These are phyloP conservation scores for Rhizoclosmatium sp. DNA, from an alignment of 192 early-diverging fungal species.

Conservation along the genomic window DNA sequence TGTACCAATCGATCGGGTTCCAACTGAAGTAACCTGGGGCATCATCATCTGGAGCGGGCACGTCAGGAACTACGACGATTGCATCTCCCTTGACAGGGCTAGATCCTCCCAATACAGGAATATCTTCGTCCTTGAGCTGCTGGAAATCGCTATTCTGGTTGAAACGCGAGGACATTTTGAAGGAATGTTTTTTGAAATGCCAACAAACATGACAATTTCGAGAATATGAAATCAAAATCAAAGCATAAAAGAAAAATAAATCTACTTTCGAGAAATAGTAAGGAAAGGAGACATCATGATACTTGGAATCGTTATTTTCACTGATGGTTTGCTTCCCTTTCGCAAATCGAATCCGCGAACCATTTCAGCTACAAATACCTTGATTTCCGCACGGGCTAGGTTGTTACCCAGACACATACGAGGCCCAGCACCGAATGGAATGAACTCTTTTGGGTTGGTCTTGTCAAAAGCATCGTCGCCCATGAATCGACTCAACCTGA, in stretches of 20 bases:
- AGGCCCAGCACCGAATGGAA: conserved; percentile 13
- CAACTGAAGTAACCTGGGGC: conserved; percentile 52
- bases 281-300: too few species aligned
- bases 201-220: too few species aligned
- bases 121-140: conserved; percentile 30
- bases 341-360: too few species aligned
- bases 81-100: conserved; percentile 1
- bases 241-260: too few species aligned
- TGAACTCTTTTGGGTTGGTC: conserved; percentile 5
- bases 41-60: conserved; percentile 25
- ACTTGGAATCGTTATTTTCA: too few species aligned
- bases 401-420: conserved; percentile 26
- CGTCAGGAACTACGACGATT: conserved; percentile 18
- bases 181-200: not conserved
- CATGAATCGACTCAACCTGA: conserved; percentile 14
- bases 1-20: conserved; percentile 62
- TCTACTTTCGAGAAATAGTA: too few species aligned
- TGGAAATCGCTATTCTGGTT: conserved; percentile 30
- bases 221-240: too few species aligned
- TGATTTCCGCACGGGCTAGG: conserved; percentile 6
- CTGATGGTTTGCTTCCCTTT: too few species aligned
- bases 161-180: conserved; percentile 29
- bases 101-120: not conserved
- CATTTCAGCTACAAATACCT: not conserved
- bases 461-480: conserved; percentile 27